Conservation (phyloP, 345 rosid genomes). For the Jatropha curcas region DNA sequence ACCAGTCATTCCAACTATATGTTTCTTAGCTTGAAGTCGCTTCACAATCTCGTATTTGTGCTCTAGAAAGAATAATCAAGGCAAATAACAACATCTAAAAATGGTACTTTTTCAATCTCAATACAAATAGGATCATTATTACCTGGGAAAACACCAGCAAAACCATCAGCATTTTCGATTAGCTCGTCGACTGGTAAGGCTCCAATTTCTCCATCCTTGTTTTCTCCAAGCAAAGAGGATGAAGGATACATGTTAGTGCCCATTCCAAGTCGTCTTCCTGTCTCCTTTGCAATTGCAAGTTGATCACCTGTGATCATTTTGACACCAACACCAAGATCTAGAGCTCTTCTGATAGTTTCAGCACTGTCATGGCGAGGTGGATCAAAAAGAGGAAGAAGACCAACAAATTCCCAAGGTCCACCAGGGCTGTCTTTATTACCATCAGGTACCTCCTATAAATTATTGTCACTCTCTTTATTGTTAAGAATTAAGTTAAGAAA, state of each 20-base stretch:
- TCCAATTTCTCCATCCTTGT: constrained; percentile 48
- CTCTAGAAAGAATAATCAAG: constrained; percentile 62
- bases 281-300: constrained; percentile 90
- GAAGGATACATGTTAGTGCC: constrained; percentile 97
- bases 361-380: constrained; percentile 83
- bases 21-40: constrained; percentile 68
- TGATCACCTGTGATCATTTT: constrained; percentile 94
- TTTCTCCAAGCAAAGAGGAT: constrained; percentile 73
- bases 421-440: constrained; percentile 73
- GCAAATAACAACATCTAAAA: constrained; percentile 19
- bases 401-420: constrained; percentile 91
- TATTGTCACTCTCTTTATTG: neutral
- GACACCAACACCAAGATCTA: constrained; percentile 70
- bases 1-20: constrained; percentile 94
- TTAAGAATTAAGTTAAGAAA: neutral
- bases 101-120: neutral
- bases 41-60: constrained; percentile 88
- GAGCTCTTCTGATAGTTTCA: constrained; percentile 70
- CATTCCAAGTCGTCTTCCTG: constrained; percentile 97
- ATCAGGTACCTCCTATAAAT: constrained; percentile 54
- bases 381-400: constrained; percentile 72
- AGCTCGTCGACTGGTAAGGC: constrained; percentile 66
- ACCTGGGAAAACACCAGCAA: constrained; percentile 96
- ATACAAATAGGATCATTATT: constrained; percentile 3
- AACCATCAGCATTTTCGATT: constrained; percentile 89